phyloP scores from a whole-genome alignment of 2,329 filamentous ascomycete genomes.

The Colletotrichum higginsianum region DNA sequence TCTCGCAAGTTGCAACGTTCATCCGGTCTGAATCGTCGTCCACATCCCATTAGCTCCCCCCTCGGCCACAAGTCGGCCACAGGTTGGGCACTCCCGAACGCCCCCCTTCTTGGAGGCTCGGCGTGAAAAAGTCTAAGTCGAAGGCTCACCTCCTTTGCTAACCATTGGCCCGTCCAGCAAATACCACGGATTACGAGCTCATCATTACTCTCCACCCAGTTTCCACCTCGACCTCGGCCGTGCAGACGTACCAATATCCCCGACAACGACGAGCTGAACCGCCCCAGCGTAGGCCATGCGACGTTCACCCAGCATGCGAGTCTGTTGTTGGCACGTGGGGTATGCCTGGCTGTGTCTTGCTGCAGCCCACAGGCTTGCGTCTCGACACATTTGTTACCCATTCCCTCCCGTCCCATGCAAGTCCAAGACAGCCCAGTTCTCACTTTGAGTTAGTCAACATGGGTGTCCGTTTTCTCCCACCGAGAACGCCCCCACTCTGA shows the following conservation, averaged over 20 bases:
- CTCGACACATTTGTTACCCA: slow-evolving; percentile 9
- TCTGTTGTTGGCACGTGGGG: slow-evolving; percentile 23
- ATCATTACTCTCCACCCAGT: background rate
- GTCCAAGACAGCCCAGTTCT: slow-evolving; percentile 10
- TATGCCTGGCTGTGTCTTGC: slow-evolving; percentile 1
- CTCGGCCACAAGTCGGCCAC: too few relatives aligned
- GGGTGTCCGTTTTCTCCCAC: slow-evolving; percentile 17
- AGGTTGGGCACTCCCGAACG: background rate
- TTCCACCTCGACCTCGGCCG: background rate
- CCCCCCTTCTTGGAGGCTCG: background rate
- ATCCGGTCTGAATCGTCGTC: background rate
- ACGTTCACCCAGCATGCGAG: slow-evolving; percentile 6
- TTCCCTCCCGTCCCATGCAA: slow-evolving; percentile 15
- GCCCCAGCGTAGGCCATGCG: background rate
- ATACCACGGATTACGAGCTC: background rate
- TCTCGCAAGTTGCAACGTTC: background rate
- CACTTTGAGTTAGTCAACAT: slow-evolving; percentile 6
- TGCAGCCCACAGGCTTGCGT: background rate
- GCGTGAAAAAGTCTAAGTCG: background rate
- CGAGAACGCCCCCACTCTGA: slow-evolving; percentile 18
- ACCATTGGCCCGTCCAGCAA: background rate
- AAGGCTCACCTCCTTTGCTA: background rate
- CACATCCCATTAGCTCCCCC: background rate
- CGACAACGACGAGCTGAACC: slow-evolving; percentile 6
- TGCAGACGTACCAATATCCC: background rate